Conservation (phyloP, 768 basidiomycete species). For the Crucibulum laeve region DNA sequence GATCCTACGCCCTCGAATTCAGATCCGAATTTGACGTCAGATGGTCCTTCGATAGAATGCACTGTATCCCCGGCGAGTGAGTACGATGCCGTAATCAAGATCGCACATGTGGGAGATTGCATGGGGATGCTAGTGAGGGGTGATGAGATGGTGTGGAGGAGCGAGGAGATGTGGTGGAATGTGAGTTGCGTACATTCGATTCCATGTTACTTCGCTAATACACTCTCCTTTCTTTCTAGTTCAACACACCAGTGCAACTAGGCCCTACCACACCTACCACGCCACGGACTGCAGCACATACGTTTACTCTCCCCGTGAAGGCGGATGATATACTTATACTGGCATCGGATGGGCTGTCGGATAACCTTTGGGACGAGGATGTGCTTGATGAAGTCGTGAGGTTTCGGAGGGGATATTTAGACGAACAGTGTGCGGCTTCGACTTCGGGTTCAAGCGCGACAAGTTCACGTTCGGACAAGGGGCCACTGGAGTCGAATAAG, state of each 20-base stretch:
- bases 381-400: conserved; percentile 75
- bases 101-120: conserved; percentile 87
- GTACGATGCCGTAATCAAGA: conserved; percentile 62
- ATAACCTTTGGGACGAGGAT: conserved; percentile 88
- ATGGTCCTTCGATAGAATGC: background rate
- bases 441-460: background rate
- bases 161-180: conserved; percentile 91
- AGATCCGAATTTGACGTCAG: conserved; percentile 1
- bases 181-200: conserved; percentile 29
- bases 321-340: conserved; percentile 77
- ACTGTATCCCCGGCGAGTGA: conserved; percentile 15
- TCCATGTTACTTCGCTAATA: background rate
- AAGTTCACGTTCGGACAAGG: no score
- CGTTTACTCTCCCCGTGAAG: conserved; percentile 64
- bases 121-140: conserved; percentile 83
- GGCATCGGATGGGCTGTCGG: conserved; percentile 76
- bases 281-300: conserved; percentile 53
- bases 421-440: conserved; percentile 1
- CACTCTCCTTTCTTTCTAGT: conserved; percentile 12
- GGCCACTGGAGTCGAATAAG: no score
- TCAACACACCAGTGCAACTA: conserved; percentile 45
- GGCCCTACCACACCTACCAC: conserved; percentile 24
- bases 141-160: conserved; percentile 77
- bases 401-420: conserved; percentile 31
- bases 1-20: conserved; percentile 3